These are phyloP conservation scores for Coriolopsis trogii DNA, from an alignment of 1,284 basidiomycete genomes.

Conservation along the genomic window DNA sequence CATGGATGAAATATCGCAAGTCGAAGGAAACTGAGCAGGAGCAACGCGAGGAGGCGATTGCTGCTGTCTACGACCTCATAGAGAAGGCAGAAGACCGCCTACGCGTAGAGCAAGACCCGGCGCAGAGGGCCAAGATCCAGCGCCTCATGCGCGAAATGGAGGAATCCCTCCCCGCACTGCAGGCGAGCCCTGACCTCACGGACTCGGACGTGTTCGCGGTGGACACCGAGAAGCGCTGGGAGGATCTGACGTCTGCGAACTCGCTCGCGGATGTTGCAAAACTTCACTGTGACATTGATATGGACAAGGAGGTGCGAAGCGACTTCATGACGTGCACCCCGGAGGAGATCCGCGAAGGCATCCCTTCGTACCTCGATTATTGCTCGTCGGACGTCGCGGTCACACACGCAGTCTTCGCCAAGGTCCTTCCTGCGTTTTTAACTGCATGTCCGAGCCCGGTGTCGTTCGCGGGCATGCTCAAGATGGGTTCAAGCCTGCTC, in stretches of 20 bases:
- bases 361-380: slow-evolving; percentile 85
- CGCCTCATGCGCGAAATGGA: slow-evolving; percentile 37
- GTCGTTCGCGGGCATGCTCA: slow-evolving; percentile 89
- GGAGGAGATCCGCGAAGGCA: slow-evolving; percentile 65
- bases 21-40: slow-evolving; percentile 54
- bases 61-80: slow-evolving; percentile 55
- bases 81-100: slow-evolving; percentile 49
- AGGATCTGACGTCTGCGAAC: slow-evolving; percentile 91
- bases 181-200: slow-evolving; percentile 31
- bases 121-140: slow-evolving; percentile 35
- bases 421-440: slow-evolving; percentile 87
- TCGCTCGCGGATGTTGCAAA: slow-evolving; percentile 92
- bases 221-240: slow-evolving; percentile 89
- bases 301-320: slow-evolving; percentile 83
- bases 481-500: slow-evolving; percentile 92
- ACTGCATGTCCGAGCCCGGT: slow-evolving; percentile 90
- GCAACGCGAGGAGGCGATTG: slow-evolving; percentile 60
- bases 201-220: slow-evolving; percentile 44
- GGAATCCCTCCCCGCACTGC: slow-evolving; percentile 43
- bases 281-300: slow-evolving; percentile 82
- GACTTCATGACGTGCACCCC: slow-evolving; percentile 75
- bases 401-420: slow-evolving; percentile 83
- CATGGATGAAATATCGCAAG: slow-evolving; percentile 88
- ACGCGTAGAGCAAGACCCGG: slow-evolving; percentile 38
- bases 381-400: slow-evolving; percentile 86